Evolutionary conservation across 2,329 filamentous ascomycete species (phyloP).

Genomic region (Escovopsis weberi): DNA sequence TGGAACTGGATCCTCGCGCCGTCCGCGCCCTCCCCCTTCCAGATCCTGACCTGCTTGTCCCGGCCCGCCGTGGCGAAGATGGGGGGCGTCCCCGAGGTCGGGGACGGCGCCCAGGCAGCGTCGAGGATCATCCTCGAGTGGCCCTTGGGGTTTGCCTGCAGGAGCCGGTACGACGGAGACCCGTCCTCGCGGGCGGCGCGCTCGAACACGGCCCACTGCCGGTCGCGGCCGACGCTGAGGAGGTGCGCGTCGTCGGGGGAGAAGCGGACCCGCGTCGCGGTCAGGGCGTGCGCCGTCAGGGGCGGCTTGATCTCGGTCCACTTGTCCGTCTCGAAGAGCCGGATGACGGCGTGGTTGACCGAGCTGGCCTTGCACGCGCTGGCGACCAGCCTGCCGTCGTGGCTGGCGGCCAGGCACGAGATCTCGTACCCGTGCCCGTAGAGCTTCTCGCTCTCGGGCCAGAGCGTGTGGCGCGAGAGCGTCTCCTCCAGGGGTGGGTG

Average conservation of each 20-base stretch:
- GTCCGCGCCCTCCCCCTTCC: constrained; percentile 28
- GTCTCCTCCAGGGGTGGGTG: constrained; percentile 83
- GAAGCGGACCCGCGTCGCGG: constrained; percentile 71
- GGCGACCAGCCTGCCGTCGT: constrained; percentile 62
- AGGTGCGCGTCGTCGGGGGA: constrained; percentile 58
- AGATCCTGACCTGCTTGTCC: constrained; percentile 72
- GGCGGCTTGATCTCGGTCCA: constrained; percentile 84
- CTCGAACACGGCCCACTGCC: constrained; percentile 78
- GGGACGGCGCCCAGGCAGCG: constrained; percentile 61
- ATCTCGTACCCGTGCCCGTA: constrained; percentile 98
- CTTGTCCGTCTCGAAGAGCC: constrained; percentile 70
- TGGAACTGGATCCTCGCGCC: constrained; percentile 26
- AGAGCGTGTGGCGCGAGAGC: constrained; percentile 77
- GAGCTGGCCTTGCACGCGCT: constrained; percentile 90
- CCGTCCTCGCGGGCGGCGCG: constrained; percentile 24
- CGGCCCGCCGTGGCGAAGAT: constrained; percentile 78
- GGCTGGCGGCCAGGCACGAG: constrained; percentile 65
- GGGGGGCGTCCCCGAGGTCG: constrained; percentile 14
- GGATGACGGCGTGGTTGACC: constrained; percentile 84
- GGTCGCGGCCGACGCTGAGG: constrained; percentile 79
- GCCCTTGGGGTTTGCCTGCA: constrained; percentile 62
- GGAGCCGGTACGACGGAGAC: constrained; percentile 35
- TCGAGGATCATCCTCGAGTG: constrained; percentile 89
- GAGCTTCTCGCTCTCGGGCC: constrained; percentile 91
- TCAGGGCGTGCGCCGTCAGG: constrained; percentile 72